Evolutionary conservation across 331 rosid species (phyloP).

Genomic region (Dryas integrifolia): DNA sequence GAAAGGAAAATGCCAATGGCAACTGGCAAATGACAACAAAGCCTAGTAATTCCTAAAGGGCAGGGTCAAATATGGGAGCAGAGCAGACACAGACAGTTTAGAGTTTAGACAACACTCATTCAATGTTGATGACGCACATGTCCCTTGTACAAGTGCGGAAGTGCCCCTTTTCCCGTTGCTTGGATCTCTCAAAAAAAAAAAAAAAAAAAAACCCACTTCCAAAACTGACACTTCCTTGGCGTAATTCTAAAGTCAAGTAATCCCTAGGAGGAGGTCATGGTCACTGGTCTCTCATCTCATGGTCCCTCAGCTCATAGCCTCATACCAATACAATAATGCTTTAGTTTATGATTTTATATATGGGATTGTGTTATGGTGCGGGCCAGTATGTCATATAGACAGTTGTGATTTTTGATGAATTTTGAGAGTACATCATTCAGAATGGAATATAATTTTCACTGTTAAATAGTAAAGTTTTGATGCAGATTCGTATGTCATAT

Average conservation of each 20-base stretch:
- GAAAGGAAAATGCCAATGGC: background rate
- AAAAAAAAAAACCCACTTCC: background rate
- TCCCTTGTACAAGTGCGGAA: background rate
- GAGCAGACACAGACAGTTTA: background rate
- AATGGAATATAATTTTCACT: no score
- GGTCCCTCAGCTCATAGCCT: background rate
- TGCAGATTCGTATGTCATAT: no score
- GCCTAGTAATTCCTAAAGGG: background rate
- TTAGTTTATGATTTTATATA: no score
- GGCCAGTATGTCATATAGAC: no score
- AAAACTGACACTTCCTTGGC: slow-evolving; percentile 31
- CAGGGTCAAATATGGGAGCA: background rate
- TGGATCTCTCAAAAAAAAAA: slow-evolving; percentile 37
- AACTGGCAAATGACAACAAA: no score
- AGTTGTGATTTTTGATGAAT: no score
- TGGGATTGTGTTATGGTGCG: no score
- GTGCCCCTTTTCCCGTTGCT: slow-evolving; percentile 29
- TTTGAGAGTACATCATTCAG: no score
- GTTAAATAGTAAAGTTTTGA: no score
- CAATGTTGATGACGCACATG: slow-evolving; percentile 3
- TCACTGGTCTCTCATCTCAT: background rate
- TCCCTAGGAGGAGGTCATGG: slow-evolving; percentile 23
- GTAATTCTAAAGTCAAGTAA: slow-evolving; percentile 36
- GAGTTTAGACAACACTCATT: background rate
- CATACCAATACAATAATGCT: no score